phyloP scores from a whole-genome alignment of 345 rosid genomes.

The Salix koriyanagi region DNA sequence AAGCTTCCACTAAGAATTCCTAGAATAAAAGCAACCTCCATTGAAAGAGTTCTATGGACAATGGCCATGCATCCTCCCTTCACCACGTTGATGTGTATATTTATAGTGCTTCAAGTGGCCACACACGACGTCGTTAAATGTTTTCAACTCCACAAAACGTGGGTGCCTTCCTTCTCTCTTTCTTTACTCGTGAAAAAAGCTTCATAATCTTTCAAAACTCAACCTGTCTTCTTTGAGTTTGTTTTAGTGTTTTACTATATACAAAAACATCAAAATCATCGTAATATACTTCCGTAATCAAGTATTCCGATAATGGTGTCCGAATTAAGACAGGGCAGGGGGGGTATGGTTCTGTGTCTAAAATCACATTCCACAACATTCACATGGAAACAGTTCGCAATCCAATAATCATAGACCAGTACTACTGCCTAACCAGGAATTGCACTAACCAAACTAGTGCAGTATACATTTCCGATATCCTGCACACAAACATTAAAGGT shows the following conservation, averaged over 20 bases:
- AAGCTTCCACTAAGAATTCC: conserved; percentile 22
- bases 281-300: conserved; percentile 9
- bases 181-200: neutral
- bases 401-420: conserved; percentile 38
- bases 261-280: too few relatives aligned
- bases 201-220: conserved; percentile 1
- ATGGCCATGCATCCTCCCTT: neutral
- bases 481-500: conserved; percentile 27
- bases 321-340: conserved; percentile 46
- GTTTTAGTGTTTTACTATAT: too few relatives aligned
- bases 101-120: conserved; percentile 25
- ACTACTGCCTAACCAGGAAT: conserved; percentile 19
- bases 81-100: conserved; percentile 16
- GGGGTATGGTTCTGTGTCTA: conserved; percentile 28
- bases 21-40: conserved; percentile 11
- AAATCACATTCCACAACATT: conserved; percentile 28
- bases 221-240: conserved; percentile 1
- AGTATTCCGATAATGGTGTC: conserved; percentile 29
- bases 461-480: conserved; percentile 22
- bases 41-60: neutral
- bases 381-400: conserved; percentile 25
- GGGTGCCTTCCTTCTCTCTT: conserved; percentile 22
- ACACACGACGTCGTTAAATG: neutral
- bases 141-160: conserved; percentile 23
- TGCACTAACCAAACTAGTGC: conserved; percentile 35